A percentile compares a stretch with the other conserved stretches of the same genome.
These are phyloP conservation scores for Rhytidiadelphus loreus DNA, from an alignment of 225 moss, liverwort and hornwort species.

Conservation along the genomic window DNA sequence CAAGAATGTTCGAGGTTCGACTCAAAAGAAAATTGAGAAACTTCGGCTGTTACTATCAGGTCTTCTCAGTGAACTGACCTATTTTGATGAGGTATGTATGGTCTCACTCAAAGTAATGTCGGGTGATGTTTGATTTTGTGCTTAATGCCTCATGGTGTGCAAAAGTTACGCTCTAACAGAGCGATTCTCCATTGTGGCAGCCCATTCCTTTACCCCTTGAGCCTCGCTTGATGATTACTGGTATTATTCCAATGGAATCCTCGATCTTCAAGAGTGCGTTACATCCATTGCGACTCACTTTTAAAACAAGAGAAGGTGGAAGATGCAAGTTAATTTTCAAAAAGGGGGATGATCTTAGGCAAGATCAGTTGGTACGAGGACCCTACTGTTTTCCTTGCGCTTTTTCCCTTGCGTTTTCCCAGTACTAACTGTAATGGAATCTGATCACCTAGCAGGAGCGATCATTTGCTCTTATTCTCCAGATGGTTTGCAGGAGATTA, in stretches of 20 bases:
- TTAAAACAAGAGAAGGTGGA: conserved; percentile 58
- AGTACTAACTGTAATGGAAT: neutral
- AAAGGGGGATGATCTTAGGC: conserved; percentile 86
- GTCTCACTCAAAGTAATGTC: neutral
- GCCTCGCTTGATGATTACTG: conserved; percentile 80
- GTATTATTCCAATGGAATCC: conserved; percentile 78
- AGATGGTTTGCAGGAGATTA: neutral
- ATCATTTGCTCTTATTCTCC: neutral
- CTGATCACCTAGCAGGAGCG: neutral
- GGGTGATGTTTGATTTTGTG: neutral
- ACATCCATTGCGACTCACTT: conserved; percentile 68
- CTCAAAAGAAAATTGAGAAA: conserved; percentile 83
- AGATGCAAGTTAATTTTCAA: conserved; percentile 89
- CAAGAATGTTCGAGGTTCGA: conserved; percentile 77
- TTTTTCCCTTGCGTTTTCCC: neutral
- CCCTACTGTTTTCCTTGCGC: neutral
- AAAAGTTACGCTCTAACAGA: neutral
- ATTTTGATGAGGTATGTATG: conserved; percentile 69
- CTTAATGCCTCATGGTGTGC: neutral
- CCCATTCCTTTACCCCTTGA: conserved; percentile 79
- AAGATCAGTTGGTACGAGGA: conserved; percentile 73
- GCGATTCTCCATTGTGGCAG: conserved; percentile 23
- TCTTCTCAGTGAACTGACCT: conserved; percentile 79
- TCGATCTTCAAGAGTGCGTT: conserved; percentile 80
- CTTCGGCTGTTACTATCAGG: conserved; percentile 75